phyloP scores from a whole-genome alignment of 1,139 yeast genomes.

The Magnusiomyces tetraspermus region DNA sequence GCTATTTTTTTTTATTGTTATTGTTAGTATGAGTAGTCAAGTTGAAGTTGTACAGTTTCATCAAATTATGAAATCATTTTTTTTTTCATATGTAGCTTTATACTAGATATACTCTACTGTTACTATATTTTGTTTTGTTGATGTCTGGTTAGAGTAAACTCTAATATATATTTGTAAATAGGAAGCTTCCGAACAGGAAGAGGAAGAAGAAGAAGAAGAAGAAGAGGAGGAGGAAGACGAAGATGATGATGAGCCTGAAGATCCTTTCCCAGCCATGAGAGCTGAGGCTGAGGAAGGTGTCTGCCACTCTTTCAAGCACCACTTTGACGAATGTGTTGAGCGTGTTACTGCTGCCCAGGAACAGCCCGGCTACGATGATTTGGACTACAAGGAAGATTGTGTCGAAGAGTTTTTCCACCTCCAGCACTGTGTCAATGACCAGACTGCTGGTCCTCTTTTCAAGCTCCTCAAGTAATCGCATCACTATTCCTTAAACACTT shows the following conservation, averaged over 20 bases:
- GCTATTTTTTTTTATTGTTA: no score
- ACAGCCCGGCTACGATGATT: constrained; percentile 70
- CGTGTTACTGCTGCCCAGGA: constrained; percentile 84
- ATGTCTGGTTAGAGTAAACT: no score
- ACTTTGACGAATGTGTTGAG: constrained; percentile 88
- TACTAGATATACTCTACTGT: background rate
- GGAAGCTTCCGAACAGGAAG: constrained; percentile 3
- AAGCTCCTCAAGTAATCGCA: constrained; percentile 11
- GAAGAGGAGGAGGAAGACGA: constrained; percentile 34
- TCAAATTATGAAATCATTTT: no score
- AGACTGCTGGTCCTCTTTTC: constrained; percentile 89
- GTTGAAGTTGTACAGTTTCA: no score
- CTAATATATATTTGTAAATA: no score
- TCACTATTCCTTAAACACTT: constrained; percentile 4
- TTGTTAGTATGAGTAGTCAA: no score
- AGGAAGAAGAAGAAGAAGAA: constrained; percentile 17
- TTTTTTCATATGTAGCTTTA: background rate
- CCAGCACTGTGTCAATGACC: constrained; percentile 85
- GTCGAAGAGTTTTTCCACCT: constrained; percentile 96
- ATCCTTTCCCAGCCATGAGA: constrained; percentile 27
- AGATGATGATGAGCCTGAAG: constrained; percentile 35
- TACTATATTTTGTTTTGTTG: no score
- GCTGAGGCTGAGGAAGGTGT: constrained; percentile 45
- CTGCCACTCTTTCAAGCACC: constrained; percentile 73
- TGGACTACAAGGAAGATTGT: constrained; percentile 89